These are phyloP conservation scores for Orbilia brochopaga DNA, from an alignment of 2,329 filamentous ascomycete genomes.

Conservation along the genomic window DNA sequence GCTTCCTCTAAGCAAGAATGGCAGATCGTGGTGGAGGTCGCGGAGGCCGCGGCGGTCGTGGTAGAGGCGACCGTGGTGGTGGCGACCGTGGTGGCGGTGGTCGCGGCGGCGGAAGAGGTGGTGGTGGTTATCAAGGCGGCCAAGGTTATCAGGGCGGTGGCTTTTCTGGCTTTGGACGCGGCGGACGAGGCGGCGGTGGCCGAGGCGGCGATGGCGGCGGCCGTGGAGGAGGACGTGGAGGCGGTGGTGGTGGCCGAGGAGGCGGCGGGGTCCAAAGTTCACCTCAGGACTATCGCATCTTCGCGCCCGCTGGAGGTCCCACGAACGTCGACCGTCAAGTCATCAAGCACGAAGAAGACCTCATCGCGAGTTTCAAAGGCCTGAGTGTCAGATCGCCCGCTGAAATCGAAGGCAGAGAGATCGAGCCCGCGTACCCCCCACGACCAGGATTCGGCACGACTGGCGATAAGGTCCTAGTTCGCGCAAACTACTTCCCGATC, in stretches of 20 bases:
- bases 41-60: slow-evolving; percentile 11
- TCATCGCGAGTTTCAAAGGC: slow-evolving; percentile 52
- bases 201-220: slow-evolving; percentile 14
- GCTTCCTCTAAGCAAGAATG: slow-evolving; percentile 42
- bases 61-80: slow-evolving; percentile 14
- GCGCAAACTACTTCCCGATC: slow-evolving; percentile 54
- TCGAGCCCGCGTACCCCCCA: slow-evolving; percentile 49
- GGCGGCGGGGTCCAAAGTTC: slow-evolving; percentile 51
- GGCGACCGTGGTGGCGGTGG: background rate
- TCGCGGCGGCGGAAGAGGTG: slow-evolving; percentile 13
- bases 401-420: slow-evolving; percentile 28
- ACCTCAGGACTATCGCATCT: slow-evolving; percentile 18
- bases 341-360: slow-evolving; percentile 55
- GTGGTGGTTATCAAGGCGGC: slow-evolving; percentile 5
- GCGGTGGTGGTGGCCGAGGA: slow-evolving; percentile 30
- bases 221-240: slow-evolving; percentile 50
- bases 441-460: slow-evolving; percentile 53
- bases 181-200: slow-evolving; percentile 49
- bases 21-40: slow-evolving; percentile 37
- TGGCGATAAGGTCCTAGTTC: slow-evolving; percentile 52
- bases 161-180: slow-evolving; percentile 11
- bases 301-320: slow-evolving; percentile 45
- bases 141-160: background rate
- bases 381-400: slow-evolving; percentile 23
- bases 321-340: slow-evolving; percentile 53